Percentiles rank a stretch among this genome's conserved stretches.
Evolutionary conservation across 2,329 filamentous ascomycete genomes (phyloP).

Genomic region (Aspergillus unguis): DNA sequence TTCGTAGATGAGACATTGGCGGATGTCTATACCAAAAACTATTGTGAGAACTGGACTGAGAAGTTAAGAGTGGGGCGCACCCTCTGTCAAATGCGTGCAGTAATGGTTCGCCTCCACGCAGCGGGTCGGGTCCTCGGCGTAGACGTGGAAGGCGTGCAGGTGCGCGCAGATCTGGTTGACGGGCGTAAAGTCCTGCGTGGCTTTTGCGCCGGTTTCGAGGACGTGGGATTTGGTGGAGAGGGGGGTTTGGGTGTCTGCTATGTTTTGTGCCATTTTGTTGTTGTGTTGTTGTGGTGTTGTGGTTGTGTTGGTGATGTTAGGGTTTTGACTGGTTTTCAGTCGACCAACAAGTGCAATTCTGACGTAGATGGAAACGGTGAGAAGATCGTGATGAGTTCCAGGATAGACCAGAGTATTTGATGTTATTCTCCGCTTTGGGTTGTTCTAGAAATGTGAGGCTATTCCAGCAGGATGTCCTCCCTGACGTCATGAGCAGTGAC

Average conservation of each 20-base stretch:
- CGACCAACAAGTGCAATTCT: neutral
- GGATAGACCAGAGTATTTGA: neutral
- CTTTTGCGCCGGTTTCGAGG: conserved; percentile 37
- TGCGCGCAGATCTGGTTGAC: conserved; percentile 75
- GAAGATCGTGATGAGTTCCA: too few relatives aligned
- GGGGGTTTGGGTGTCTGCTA: conserved; percentile 19
- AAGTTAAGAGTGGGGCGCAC: conserved; percentile 25
- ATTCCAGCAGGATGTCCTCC: neutral
- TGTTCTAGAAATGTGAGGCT: neutral
- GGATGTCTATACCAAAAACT: conserved; percentile 54
- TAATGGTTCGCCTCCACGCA: conserved; percentile 80
- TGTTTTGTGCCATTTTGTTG: neutral
- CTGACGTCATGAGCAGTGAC: conserved; percentile 22
- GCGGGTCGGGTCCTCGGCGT: conserved; percentile 67
- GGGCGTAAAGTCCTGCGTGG: conserved; percentile 58
- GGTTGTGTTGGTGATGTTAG: neutral
- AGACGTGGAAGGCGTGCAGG: conserved; percentile 82
- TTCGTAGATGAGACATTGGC: conserved; percentile 85
- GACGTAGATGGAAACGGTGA: neutral
- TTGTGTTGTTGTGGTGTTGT: neutral
- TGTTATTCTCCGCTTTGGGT: neutral
- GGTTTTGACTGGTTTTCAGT: neutral
- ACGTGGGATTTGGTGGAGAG: conserved; percentile 35
- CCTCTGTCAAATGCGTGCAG: conserved; percentile 70
- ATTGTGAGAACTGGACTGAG: too few relatives aligned